Evolutionary conservation across 2,329 filamentous ascomycete genomes (phyloP).

Genomic region (Alternaria ventricosa): DNA sequence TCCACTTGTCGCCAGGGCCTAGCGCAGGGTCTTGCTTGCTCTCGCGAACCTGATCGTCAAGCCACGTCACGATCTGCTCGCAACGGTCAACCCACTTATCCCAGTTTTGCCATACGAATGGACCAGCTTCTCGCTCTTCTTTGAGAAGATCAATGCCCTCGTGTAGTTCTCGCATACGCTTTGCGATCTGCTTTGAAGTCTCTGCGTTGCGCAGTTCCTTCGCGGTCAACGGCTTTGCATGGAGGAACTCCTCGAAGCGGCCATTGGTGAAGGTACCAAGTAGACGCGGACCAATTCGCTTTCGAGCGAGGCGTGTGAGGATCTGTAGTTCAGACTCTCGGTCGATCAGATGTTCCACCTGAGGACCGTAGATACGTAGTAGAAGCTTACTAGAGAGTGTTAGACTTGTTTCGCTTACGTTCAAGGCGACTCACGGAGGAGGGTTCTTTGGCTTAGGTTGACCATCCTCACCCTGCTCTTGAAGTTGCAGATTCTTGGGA

Average conservation of each 20-base stretch:
- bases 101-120: conserved; percentile 91
- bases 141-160: conserved; percentile 87
- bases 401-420: conserved; percentile 3
- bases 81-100: conserved; percentile 83
- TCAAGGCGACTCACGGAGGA: conserved; percentile 57
- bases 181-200: conserved; percentile 91
- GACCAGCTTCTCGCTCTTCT: conserved; percentile 77
- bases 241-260: conserved; percentile 92
- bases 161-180: conserved; percentile 95
- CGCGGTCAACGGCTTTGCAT: conserved; percentile 80
- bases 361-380: conserved; percentile 89
- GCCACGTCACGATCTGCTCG: conserved; percentile 64
- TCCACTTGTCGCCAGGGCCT: conserved; percentile 64
- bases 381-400: conserved; percentile 71
- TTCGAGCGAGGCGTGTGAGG: conserved; percentile 81
- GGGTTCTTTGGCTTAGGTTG: conserved; percentile 52
- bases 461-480: conserved; percentile 48
- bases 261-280: conserved; percentile 94
- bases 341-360: conserved; percentile 95
- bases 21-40: conserved; percentile 40
- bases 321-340: conserved; percentile 88
- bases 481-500: conserved; percentile 65
- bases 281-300: conserved; percentile 90
- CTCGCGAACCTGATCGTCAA: conserved; percentile 65
- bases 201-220: conserved; percentile 79